Conservation (phyloP, 2,329 filamentous ascomycete genomes). For the Fusarium brachygibbosum region DNA sequence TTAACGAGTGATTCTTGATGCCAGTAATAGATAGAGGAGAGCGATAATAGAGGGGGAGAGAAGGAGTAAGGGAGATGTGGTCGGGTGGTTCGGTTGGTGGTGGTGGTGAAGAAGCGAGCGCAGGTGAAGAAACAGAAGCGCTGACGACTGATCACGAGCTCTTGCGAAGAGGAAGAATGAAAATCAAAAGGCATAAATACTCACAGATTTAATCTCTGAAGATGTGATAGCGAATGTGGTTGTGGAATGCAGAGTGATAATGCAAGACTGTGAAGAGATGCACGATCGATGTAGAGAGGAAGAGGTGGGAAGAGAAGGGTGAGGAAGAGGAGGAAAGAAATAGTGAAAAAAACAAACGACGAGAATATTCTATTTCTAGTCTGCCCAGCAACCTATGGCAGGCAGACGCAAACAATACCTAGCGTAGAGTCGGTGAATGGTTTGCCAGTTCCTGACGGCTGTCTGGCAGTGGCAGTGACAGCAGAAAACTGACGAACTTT, state of each 20-base stretch:
- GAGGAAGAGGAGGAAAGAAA: slow-evolving; percentile 23
- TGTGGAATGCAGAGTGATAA: slow-evolving; percentile 16
- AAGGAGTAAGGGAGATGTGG: background rate
- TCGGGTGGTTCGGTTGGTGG: background rate
- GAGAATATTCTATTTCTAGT: slow-evolving; percentile 28
- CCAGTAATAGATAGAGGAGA: no score
- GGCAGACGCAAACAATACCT: slow-evolving; percentile 30
- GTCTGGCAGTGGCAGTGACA: slow-evolving; percentile 13
- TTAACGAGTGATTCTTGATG: slow-evolving; percentile 6
- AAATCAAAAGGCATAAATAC: background rate
- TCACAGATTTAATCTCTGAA: slow-evolving; percentile 32
- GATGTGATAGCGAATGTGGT: slow-evolving; percentile 11
- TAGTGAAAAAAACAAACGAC: slow-evolving; percentile 5
- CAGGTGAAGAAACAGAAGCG: background rate
- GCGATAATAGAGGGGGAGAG: background rate
- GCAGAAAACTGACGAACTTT: slow-evolving; percentile 18
- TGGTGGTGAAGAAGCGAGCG: slow-evolving; percentile 2
- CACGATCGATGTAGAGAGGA: slow-evolving; percentile 25
- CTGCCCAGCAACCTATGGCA: slow-evolving; percentile 1
- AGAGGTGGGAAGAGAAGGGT: slow-evolving; percentile 3
- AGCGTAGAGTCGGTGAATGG: slow-evolving; percentile 6
- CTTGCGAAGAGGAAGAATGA: no score
- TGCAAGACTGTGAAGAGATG: slow-evolving; percentile 18
- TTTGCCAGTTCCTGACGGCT: slow-evolving; percentile 6
- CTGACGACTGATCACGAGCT: background rate